A percentile compares a stretch with the other conserved stretches of the same genome.
Evolutionary conservation across 805 yeast genomes (phyloP).

Genomic region (Scheffersomyces amazonensis): DNA sequence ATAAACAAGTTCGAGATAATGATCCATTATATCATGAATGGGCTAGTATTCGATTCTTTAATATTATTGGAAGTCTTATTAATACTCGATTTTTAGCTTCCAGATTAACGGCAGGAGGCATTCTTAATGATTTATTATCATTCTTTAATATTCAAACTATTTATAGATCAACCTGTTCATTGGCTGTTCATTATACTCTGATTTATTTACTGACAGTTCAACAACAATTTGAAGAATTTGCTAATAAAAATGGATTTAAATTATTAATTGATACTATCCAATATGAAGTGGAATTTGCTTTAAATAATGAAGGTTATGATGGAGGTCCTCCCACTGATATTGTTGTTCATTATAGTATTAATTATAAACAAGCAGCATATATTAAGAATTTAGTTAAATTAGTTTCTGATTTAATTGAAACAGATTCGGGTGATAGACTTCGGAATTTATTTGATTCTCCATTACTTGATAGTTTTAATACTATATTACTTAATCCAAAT

Average conservation of each 20-base stretch:
- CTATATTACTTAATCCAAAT: slow-evolving; percentile 51
- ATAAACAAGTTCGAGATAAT: slow-evolving; percentile 45
- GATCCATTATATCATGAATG: slow-evolving; percentile 28
- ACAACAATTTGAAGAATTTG: slow-evolving; percentile 60
- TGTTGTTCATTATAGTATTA: slow-evolving; percentile 48
- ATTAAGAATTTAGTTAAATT: slow-evolving; percentile 55
- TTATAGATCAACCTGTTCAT: slow-evolving; percentile 56
- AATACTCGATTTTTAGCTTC: slow-evolving; percentile 53
- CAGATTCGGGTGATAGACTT: slow-evolving; percentile 81
- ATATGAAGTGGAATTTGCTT: slow-evolving; percentile 62
- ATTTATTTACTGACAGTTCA: slow-evolving; percentile 34
- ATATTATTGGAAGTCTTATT: slow-evolving; percentile 59
- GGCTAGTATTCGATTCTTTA: slow-evolving; percentile 56
- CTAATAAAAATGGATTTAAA: slow-evolving; percentile 63
- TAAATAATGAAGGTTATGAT: slow-evolving; percentile 56
- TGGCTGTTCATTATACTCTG: slow-evolving; percentile 60
- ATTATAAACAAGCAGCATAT: slow-evolving; percentile 56
- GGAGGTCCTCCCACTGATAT: slow-evolving; percentile 55
- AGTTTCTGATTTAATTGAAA: slow-evolving; percentile 57
- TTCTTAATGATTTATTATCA: slow-evolving; percentile 62
- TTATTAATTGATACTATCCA: slow-evolving; percentile 57
- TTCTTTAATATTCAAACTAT: slow-evolving; percentile 53
- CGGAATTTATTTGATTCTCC: slow-evolving; percentile 86
- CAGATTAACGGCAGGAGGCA: slow-evolving; percentile 70
- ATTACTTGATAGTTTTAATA: slow-evolving; percentile 58